A percentile compares a stretch with the other conserved stretches of the same genome.
Conservation (phyloP, 2,329 filamentous ascomycete genomes). For the Cylindrodendrum hubeiense region DNA sequence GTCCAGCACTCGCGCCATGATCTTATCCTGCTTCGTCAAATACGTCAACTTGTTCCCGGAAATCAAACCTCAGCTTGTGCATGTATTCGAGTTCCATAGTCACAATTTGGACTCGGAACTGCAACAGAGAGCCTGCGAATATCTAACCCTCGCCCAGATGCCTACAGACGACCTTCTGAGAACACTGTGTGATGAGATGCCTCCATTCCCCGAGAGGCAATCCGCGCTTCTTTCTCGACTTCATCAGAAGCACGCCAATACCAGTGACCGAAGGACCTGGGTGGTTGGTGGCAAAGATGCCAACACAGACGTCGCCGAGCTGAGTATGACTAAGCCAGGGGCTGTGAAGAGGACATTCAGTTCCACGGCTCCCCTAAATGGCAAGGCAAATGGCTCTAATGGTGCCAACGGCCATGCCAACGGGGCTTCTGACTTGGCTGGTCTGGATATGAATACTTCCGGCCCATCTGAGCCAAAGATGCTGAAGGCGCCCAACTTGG, state of each 20-base stretch:
- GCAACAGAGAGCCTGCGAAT: constrained; percentile 96
- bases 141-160: constrained; percentile 85
- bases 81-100: constrained; percentile 92
- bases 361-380: constrained; percentile 63
- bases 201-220: constrained; percentile 93
- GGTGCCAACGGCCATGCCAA: constrained; percentile 65
- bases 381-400: constrained; percentile 62
- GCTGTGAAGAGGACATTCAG: constrained; percentile 91
- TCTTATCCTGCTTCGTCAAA: constrained; percentile 95
- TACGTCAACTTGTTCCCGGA: constrained; percentile 98
- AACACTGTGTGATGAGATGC: constrained; percentile 98
- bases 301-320: constrained; percentile 83
- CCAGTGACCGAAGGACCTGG: constrained; percentile 97
- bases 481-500: constrained; percentile 82
- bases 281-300: constrained; percentile 97
- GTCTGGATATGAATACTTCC: constrained; percentile 80
- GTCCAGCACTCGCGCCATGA: constrained; percentile 90
- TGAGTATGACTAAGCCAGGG: constrained; percentile 83
- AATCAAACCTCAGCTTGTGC: constrained; percentile 94
- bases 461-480: constrained; percentile 68
- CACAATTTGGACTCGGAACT: constrained; percentile 95
- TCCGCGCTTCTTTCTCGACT: constrained; percentile 92
- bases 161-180: constrained; percentile 91
- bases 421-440: constrained; percentile 76
- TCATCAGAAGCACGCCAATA: constrained; percentile 93